These are phyloP conservation scores for Phaffia rhodozyma DNA, from an alignment of 1,284 basidiomycete species.

Conservation along the genomic window DNA sequence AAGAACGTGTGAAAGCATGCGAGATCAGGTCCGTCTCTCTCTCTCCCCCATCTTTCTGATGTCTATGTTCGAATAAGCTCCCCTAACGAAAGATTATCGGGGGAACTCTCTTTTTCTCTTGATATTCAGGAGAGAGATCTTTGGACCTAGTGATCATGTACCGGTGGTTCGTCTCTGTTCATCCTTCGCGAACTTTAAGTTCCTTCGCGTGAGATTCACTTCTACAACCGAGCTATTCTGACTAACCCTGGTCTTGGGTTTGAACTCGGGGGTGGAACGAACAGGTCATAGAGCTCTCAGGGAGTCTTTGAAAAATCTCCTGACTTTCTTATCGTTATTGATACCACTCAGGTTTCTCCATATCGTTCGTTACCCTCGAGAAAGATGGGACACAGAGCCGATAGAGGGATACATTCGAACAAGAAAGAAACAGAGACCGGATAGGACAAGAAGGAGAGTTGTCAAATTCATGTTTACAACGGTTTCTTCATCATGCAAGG, in stretches of 20 bases:
- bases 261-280: too few relatives aligned
- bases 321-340: too few relatives aligned
- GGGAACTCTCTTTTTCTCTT: not conserved
- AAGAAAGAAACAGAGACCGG: not conserved
- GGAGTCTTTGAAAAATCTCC: not conserved
- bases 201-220: not conserved
- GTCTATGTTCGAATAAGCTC: too few relatives aligned
- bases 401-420: too few relatives aligned
- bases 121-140: constrained; percentile 6
- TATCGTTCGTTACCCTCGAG: too few relatives aligned
- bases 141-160: constrained; percentile 13
- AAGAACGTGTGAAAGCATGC: constrained; percentile 10
- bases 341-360: too few relatives aligned
- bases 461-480: not conserved
- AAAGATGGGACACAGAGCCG: too few relatives aligned
- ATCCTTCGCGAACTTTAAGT: not conserved
- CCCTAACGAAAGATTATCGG: not conserved
- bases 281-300: constrained; percentile 7
- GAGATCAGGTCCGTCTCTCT: constrained; percentile 14
- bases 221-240: too few relatives aligned
- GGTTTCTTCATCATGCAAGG: too few relatives aligned
- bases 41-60: not conserved
- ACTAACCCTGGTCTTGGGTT: not conserved
- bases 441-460: not conserved
- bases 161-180: constrained; percentile 7